Percentiles rank a stretch among this genome's conserved stretches.
These are phyloP conservation scores for Corymbia maculata DNA, from an alignment of 345 rosid species.

Conservation along the genomic window DNA sequence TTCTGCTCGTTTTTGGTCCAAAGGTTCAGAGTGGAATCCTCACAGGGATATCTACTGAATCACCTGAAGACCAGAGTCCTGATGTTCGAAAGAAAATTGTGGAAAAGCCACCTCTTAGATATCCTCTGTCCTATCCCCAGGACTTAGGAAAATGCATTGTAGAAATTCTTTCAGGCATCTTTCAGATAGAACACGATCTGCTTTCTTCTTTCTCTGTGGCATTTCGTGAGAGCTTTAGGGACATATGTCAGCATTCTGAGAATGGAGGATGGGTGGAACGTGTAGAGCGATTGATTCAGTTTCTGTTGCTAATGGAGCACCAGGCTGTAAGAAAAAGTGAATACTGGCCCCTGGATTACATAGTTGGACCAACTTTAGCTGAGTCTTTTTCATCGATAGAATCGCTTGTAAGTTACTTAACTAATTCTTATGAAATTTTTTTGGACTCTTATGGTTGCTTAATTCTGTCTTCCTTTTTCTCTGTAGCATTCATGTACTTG, in stretches of 20 bases:
- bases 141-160: constrained; percentile 81
- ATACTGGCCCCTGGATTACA: constrained; percentile 63
- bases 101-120: constrained; percentile 19
- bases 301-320: constrained; percentile 43
- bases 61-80: constrained; percentile 10
- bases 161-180: constrained; percentile 59
- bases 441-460: neutral
- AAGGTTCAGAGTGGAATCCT: constrained; percentile 10
- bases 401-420: constrained; percentile 62
- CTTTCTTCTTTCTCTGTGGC: constrained; percentile 39
- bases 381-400: constrained; percentile 56
- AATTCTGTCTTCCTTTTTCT: neutral
- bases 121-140: constrained; percentile 29
- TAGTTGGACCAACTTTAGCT: constrained; percentile 66
- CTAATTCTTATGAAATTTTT: neutral
- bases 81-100: constrained; percentile 19
- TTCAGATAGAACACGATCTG: constrained; percentile 37
- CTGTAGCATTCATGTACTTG: neutral
- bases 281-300: constrained; percentile 39
- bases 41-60: constrained; percentile 12
- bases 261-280: constrained; percentile 19
- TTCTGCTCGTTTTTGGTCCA: constrained; percentile 12
- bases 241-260: constrained; percentile 36
- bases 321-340: constrained; percentile 42
- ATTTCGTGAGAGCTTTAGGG: constrained; percentile 48